Evolutionary conservation across 345 rosid species (phyloP).

Genomic region (Theobroma cacao): DNA sequence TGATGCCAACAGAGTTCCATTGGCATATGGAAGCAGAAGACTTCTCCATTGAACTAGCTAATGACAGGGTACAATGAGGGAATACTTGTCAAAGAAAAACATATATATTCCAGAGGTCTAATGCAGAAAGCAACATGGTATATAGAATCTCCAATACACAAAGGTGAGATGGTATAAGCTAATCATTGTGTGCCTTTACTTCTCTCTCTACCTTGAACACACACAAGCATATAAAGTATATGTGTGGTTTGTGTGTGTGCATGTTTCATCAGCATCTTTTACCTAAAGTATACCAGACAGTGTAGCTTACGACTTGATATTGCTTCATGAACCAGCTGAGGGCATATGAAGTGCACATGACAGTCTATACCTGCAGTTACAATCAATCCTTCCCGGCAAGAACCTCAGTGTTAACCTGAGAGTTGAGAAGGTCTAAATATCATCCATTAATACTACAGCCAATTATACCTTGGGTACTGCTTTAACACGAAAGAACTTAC

Average conservation of each 20-base stretch:
- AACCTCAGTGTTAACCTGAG: slow-evolving; percentile 78
- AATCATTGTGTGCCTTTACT: neutral
- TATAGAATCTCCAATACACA: neutral
- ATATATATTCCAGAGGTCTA: neutral
- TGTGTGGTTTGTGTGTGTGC: neutral
- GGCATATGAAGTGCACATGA: slow-evolving; percentile 98
- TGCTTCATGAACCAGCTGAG: slow-evolving; percentile 86
- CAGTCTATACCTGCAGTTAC: slow-evolving; percentile 95
- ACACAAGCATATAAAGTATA: neutral
- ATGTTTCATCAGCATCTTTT: neutral
- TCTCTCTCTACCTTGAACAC: neutral
- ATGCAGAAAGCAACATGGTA: neutral
- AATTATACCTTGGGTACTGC: slow-evolving; percentile 4
- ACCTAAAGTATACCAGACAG: neutral
- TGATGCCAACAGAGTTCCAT: neutral
- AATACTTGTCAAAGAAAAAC: neutral
- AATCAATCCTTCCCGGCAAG: slow-evolving; percentile 90
- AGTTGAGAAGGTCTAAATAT: slow-evolving; percentile 17
- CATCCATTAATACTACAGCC: neutral
- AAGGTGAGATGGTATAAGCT: neutral
- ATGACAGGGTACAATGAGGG: neutral
- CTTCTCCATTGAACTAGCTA: neutral
- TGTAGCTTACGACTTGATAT: slow-evolving; percentile 84
- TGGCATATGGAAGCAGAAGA: neutral
- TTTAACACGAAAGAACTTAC: slow-evolving; percentile 39